Evolutionary conservation across 352 stramenopile genomes (phyloP).

Genomic region (Phytopythium delawarense): DNA sequence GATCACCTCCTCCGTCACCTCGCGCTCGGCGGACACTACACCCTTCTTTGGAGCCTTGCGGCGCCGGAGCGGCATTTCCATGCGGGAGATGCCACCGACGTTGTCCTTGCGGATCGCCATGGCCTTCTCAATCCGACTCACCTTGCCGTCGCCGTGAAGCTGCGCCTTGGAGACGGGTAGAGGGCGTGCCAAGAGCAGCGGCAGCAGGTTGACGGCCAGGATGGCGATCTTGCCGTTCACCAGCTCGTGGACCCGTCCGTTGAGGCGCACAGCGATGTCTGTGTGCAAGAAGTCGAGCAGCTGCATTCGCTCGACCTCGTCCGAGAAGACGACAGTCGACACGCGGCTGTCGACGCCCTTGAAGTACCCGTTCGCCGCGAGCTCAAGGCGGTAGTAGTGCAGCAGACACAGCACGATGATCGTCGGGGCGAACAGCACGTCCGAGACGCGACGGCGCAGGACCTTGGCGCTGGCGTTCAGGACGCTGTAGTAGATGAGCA

Average conservation of each 20-base stretch:
- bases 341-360: slow-evolving; percentile 12
- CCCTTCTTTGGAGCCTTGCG: not conserved
- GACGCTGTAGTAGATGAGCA: slow-evolving; percentile 22
- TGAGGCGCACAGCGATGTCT: slow-evolving; percentile 12
- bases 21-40: not conserved
- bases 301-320: slow-evolving; percentile 9
- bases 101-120: not conserved
- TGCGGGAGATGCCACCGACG: slow-evolving; percentile 7
- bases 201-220: slow-evolving; percentile 10
- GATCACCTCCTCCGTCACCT: not conserved
- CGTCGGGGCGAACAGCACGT: slow-evolving; percentile 14
- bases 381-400: slow-evolving; percentile 10
- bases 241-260: slow-evolving; percentile 18
- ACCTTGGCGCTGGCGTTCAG: slow-evolving; percentile 14
- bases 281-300: slow-evolving; percentile 14
- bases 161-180: not conserved
- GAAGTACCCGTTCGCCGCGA: slow-evolving; percentile 9
- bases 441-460: slow-evolving; percentile 12
- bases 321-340: slow-evolving; percentile 5
- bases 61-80: slow-evolving; percentile 14
- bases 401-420: slow-evolving; percentile 13
- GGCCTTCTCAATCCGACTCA: not conserved
- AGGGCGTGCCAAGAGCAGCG: not conserved
- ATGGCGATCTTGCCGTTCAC: slow-evolving; percentile 14
- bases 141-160: not conserved